These are phyloP conservation scores for Hanseniaspora pseudoguilliermondii DNA, from an alignment of 805 yeast species.

Conservation along the genomic window DNA sequence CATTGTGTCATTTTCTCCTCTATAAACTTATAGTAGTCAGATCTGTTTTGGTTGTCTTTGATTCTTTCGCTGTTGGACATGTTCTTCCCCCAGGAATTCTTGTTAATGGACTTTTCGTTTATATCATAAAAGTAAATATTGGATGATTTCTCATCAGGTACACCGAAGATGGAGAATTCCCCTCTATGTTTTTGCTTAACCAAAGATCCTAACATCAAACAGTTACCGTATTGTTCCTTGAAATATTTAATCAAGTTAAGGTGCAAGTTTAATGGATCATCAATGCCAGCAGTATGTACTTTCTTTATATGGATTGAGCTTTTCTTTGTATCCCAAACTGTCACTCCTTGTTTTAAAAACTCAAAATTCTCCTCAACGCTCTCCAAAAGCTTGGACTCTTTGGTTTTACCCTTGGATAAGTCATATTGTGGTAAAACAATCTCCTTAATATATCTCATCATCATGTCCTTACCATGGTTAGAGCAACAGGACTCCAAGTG, in stretches of 20 bases:
- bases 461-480: constrained; percentile 43
- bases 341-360: neutral
- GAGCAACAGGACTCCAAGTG: constrained; percentile 96
- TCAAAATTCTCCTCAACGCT: neutral
- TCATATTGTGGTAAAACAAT: neutral
- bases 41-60: constrained; percentile 15
- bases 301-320: neutral
- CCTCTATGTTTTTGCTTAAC: constrained; percentile 11
- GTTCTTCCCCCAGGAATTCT: neutral
- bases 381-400: neutral
- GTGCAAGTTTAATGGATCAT: neutral
- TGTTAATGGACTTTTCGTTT: neutral
- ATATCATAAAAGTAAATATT: neutral
- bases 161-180: constrained; percentile 11
- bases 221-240: neutral
- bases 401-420: neutral
- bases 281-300: neutral
- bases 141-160: neutral
- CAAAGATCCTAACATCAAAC: constrained; percentile 7
- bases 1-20: constrained; percentile 14
- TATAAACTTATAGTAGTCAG: constrained; percentile 25
- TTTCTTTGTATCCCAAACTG: neutral
- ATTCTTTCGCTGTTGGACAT: neutral
- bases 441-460: constrained; percentile 40
- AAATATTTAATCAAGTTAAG: neutral